A percentile compares a stretch with the other conserved stretches of the same genome.
Conservation (phyloP, 495 filamentous ascomycete species). For the Penicillium angulare region DNA sequence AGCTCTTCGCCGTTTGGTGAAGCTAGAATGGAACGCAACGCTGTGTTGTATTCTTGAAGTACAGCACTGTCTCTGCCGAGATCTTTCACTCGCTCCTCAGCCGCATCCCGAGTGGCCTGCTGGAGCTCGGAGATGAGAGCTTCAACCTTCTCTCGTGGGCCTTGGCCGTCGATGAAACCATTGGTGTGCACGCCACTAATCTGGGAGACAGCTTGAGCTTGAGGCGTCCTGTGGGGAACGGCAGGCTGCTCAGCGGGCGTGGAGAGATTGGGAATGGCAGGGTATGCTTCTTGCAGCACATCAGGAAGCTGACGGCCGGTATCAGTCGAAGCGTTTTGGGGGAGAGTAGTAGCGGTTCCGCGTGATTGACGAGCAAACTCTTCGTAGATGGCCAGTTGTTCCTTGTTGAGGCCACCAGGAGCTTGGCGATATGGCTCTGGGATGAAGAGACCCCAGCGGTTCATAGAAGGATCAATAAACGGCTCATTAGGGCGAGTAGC, state of each 20-base stretch:
- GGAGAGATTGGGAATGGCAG: conserved; percentile 69
- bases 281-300: conserved; percentile 80
- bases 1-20: conserved; percentile 61
- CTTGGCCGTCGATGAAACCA: conserved; percentile 63
- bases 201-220: conserved; percentile 51
- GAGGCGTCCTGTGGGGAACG: conserved; percentile 67
- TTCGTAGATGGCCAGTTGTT: conserved; percentile 94
- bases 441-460: conserved; percentile 83
- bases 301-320: conserved; percentile 64
- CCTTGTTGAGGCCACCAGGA: conserved; percentile 76
- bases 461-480: conserved; percentile 76
- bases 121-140: conserved; percentile 70
- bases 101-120: conserved; percentile 58
- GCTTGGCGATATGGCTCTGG: conserved; percentile 84
- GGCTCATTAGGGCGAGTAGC: conserved; percentile 70
- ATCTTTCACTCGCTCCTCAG: conserved; percentile 69
- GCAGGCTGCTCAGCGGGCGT: conserved; percentile 80
- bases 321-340: conserved; percentile 57
- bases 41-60: conserved; percentile 62
- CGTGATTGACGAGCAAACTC: conserved; percentile 86
- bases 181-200: conserved; percentile 50
- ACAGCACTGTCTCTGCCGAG: conserved; percentile 62
- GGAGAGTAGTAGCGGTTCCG: conserved; percentile 50
- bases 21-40: conserved; percentile 47
- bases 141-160: conserved; percentile 61